phyloP scores from a whole-genome alignment of 2,329 filamentous ascomycete genomes.

The Ophiostoma novo-ulmi region DNA sequence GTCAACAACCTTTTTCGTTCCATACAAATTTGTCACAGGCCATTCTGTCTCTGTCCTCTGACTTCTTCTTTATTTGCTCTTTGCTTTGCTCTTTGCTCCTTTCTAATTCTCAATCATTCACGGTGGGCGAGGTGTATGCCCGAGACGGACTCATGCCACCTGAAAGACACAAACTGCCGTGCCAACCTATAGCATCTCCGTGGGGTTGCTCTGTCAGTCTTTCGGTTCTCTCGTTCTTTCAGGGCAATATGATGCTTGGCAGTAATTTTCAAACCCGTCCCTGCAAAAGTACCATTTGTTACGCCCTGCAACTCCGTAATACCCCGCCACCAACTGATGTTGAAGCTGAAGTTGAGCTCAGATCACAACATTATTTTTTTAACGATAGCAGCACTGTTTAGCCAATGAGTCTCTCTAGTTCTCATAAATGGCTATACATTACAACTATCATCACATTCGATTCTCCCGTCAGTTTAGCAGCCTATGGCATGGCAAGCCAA shows the following conservation, averaged over 20 bases:
- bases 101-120: background rate
- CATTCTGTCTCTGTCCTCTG: background rate
- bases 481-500: background rate
- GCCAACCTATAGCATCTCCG: background rate
- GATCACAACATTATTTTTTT: background rate
- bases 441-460: background rate
- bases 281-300: background rate
- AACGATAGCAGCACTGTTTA: background rate
- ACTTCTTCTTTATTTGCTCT: background rate
- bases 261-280: background rate
- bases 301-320: background rate
- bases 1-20: background rate
- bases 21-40: background rate
- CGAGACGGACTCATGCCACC: background rate
- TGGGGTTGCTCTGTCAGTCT: background rate
- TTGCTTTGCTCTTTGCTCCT: background rate
- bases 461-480: background rate
- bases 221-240: background rate
- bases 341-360: background rate
- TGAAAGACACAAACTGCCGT: background rate
- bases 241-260: background rate
- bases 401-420: background rate
- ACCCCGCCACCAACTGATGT: background rate
- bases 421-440: too few species aligned
- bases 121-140: background rate